phyloP scores from a whole-genome alignment of 805 yeast genomes.

The Metschnikowia corniflorae region DNA sequence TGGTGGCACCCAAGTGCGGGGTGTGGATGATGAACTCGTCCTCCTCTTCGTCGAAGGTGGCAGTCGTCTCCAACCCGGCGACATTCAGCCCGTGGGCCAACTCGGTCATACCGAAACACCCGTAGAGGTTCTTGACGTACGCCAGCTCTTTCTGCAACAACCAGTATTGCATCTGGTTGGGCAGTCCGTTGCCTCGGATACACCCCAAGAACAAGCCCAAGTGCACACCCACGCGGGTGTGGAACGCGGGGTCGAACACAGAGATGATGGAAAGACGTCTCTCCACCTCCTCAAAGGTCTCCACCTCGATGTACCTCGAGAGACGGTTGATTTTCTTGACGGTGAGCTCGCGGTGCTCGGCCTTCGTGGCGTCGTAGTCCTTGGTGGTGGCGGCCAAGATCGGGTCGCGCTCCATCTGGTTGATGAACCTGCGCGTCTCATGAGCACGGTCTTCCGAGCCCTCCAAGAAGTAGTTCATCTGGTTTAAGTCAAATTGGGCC shows the following conservation, averaged over 20 bases:
- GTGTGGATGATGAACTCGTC: slow-evolving; percentile 77
- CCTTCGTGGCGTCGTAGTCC: slow-evolving; percentile 57
- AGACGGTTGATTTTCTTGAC: slow-evolving; percentile 60
- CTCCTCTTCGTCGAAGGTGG: slow-evolving; percentile 62
- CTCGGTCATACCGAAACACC: slow-evolving; percentile 65
- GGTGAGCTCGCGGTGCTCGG: slow-evolving; percentile 55
- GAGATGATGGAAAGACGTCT: slow-evolving; percentile 57
- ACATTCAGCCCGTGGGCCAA: slow-evolving; percentile 76
- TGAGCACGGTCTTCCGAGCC: slow-evolving; percentile 42
- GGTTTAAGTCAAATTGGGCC: slow-evolving; percentile 33
- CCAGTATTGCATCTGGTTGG: slow-evolving; percentile 83
- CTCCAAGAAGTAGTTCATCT: slow-evolving; percentile 55
- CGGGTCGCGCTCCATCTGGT: slow-evolving; percentile 67
- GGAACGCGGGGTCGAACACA: slow-evolving; percentile 72
- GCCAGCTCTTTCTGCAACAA: slow-evolving; percentile 63
- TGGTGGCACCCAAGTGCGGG: slow-evolving; percentile 89
- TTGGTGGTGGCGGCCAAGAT: slow-evolving; percentile 49
- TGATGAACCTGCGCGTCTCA: slow-evolving; percentile 47
- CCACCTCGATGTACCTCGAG: slow-evolving; percentile 57
- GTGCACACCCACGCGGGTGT: slow-evolving; percentile 85
- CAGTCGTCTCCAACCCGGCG: slow-evolving; percentile 90
- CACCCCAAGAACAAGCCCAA: slow-evolving; percentile 80
- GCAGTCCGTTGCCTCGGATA: slow-evolving; percentile 83
- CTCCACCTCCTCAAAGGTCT: slow-evolving; percentile 45
- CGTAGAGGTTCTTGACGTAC: slow-evolving; percentile 53